Evolutionary conservation across 495 filamentous ascomycete genomes (phyloP), one percentile per base, ranked within the genome.

Genomic region (Filosporella fistucella): DNA sequence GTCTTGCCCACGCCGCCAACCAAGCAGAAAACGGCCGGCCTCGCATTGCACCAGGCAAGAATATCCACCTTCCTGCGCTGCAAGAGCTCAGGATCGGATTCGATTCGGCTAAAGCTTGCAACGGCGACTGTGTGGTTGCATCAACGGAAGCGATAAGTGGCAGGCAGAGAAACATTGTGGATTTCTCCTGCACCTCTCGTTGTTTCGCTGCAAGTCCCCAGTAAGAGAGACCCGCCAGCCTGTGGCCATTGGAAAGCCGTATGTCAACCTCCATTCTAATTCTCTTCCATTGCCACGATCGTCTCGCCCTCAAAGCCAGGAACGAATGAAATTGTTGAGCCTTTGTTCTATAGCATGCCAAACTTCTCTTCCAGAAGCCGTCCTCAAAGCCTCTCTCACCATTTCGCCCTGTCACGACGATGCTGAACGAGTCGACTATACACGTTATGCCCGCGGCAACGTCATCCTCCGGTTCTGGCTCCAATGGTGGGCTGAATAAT

Each of bases 361-460:
- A 54, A 22, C 21, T 9, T 29, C 16, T 40, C 13, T 30, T 46
- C 42, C 51, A 54, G 50, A 46, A 57, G 53, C 50, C 55, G 6
- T 35, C 26, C 40, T 40, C 38, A 23, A 22, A 12, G 25, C 39
- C 33, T 52, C 30, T 32, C 40, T 24, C 38, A 45, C 35, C 44
- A 41, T n/a, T 28, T 28, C 30, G 35, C 40, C 36, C 18, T 54
- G 38, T 20, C 5, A 16, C 39, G 14, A 54, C 42, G 20, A 60
- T 60, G 53, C 49, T 53, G 42, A 56, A 50, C 47, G 57, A 54
- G 18, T 34, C 49, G 7, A 45, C 56, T 4, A 42, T 18, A 16
- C 35, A 36, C 33, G 48, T 41, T 34, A 59, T 59, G 56, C 56
- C 56, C 13, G 40, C 57, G 16, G 34, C 53, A 47, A 60, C 57